phyloP scores from a whole-genome alignment of 2,329 filamentous ascomycete species.

The Endoconidiophora polonica region DNA sequence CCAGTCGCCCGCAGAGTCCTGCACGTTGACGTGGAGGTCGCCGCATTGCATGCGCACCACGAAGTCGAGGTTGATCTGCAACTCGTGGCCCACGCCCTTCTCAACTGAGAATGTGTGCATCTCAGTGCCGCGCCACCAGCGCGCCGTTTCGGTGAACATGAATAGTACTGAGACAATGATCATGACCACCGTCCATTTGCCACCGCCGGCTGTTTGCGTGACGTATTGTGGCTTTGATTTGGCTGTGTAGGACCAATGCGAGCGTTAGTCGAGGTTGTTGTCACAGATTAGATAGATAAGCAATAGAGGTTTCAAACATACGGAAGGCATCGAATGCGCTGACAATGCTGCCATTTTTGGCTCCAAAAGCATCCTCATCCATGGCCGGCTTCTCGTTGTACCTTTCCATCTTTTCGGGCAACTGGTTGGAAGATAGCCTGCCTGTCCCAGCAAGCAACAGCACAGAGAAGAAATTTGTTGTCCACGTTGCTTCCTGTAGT shows the following conservation, averaged over 20 bases:
- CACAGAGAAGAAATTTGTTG: neutral
- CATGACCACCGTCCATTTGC: constrained; percentile 84
- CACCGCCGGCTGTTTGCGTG: constrained; percentile 66
- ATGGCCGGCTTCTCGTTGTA: constrained; percentile 35
- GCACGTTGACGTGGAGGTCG: constrained; percentile 89
- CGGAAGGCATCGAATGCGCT: constrained; percentile 95
- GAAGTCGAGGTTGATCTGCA: constrained; percentile 94
- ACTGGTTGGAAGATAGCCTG: neutral
- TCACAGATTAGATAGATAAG: neutral
- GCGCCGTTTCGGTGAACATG: constrained; percentile 56
- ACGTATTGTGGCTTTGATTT: constrained; percentile 94
- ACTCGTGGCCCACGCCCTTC: constrained; percentile 67
- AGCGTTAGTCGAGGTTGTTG: neutral
- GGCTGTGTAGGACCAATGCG: constrained; percentile 32
- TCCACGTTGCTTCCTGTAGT: neutral
- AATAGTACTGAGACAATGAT: constrained; percentile 58
- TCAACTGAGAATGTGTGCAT: constrained; percentile 87
- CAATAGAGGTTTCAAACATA: constrained; percentile 28
- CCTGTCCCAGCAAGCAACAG: neutral
- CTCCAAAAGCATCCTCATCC: constrained; percentile 66
- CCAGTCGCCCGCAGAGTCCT: constrained; percentile 83
- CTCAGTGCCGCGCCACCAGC: constrained; percentile 74
- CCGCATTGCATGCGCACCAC: constrained; percentile 76
- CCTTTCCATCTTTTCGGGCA: constrained; percentile 57
- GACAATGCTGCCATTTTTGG: constrained; percentile 47